Evolutionary conservation across 1,139 yeast genomes (phyloP), one percentile per base, ranked within the genome.

Genomic region (Tardiomyces depauwii): DNA sequence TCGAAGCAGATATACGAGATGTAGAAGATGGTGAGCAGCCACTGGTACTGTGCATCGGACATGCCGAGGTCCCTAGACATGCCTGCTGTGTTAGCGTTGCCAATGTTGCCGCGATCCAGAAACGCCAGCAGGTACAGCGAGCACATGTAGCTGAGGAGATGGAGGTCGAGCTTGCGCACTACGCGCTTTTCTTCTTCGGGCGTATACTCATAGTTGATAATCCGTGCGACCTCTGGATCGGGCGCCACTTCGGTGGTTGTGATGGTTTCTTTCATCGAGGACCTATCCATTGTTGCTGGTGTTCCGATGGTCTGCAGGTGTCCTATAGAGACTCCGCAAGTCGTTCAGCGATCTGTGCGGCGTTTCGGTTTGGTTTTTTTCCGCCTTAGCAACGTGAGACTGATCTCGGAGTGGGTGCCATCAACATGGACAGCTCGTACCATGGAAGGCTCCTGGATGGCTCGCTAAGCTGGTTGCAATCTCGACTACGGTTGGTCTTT

Each of bases 51-150:
- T 53, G 71, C 70, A 5, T 83, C 82, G 1, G 65, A 61, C 48
- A 82, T 67, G 21, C 66, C 55, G 44, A 82, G 65, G 45, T 77
- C 81, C 5, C 58, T 61, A 25, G 72, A 65, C 64, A 82, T 66
- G 11, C 88, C 88, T 53, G 81, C 80, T 49, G 80, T 71, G 51
- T 77, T 77, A 18, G 91, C 91, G 59, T 82, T 82, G 39, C 86
- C 78, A 48, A 82, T 80, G 59, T 82, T 82, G 45, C 81, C 86
- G 59, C 88, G 69, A 59, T 82, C 89, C 58, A 82, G 67, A 54
- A 82, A 82, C 0, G 86, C 77, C 53, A 82, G 70, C 56, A 82
- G 76, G 56, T 82, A 82, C 41, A 82, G 69, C 41, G 81, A 61
- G 61, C 86, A 78, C 55, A 82, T 79, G 33, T 86, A 80, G 2